These are phyloP conservation scores for Phaseolus lunatus DNA, from an alignment of 306 rosid genomes.

Conservation along the genomic window DNA sequence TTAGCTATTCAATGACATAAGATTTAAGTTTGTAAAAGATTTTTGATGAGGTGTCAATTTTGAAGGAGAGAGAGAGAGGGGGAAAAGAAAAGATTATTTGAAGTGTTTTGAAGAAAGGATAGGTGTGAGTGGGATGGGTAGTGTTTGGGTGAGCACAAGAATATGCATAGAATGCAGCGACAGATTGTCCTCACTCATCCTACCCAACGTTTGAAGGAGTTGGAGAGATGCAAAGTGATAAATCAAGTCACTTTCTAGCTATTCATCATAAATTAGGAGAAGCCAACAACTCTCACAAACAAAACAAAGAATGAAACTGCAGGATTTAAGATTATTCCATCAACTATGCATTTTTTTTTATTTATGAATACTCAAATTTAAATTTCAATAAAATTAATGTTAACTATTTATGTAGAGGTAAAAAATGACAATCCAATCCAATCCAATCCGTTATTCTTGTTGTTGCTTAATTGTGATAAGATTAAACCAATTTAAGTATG, in stretches of 20 bases:
- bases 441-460: no score
- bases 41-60: not conserved
- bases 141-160: slow-evolving; percentile 25
- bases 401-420: no score
- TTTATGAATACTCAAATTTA: not conserved
- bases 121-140: slow-evolving; percentile 29
- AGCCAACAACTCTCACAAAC: slow-evolving; percentile 7
- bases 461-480: not conserved
- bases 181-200: slow-evolving; percentile 35
- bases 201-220: slow-evolving; percentile 9
- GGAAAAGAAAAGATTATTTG: slow-evolving; percentile 17
- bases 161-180: slow-evolving; percentile 34
- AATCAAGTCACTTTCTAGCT: slow-evolving; percentile 36
- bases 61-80: not conserved
- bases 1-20: no score
- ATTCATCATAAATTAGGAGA: not conserved
- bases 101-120: not conserved
- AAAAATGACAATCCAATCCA: no score
- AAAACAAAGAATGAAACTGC: slow-evolving; percentile 20
- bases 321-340: not conserved
- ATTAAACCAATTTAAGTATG: not conserved
- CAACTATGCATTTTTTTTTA: slow-evolving; percentile 19
- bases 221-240: slow-evolving; percentile 15
- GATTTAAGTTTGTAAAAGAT: not conserved
- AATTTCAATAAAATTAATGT: not conserved